Evolutionary conservation across 2,329 filamentous ascomycete genomes (phyloP).

Genomic region (Fusarium musae): DNA sequence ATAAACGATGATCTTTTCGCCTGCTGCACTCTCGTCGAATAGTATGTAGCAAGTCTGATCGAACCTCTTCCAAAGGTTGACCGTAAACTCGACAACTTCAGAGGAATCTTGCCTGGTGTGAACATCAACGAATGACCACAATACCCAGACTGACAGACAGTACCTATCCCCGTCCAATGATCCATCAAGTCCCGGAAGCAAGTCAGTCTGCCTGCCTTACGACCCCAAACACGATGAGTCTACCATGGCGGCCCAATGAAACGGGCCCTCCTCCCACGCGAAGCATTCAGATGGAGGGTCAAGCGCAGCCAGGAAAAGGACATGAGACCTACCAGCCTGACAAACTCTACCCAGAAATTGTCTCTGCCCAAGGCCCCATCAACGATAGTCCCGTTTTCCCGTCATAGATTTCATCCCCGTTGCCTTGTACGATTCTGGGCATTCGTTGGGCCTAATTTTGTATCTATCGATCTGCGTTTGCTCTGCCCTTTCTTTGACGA

Average conservation of each 20-base stretch:
- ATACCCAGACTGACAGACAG: background rate
- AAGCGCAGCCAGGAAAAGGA: constrained; percentile 40
- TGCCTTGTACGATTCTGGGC: background rate
- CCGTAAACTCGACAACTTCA: background rate
- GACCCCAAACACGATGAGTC: constrained; percentile 29
- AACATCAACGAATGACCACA: constrained; percentile 11
- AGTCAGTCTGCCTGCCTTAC: constrained; percentile 31
- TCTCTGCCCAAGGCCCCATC: constrained; percentile 35
- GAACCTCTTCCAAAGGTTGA: background rate
- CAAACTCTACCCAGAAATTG: constrained; percentile 16
- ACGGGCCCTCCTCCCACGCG: constrained; percentile 37
- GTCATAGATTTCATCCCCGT: constrained; percentile 9
- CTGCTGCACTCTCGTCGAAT: background rate
- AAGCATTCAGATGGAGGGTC: constrained; percentile 42
- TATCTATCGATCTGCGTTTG: background rate
- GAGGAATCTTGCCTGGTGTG: background rate
- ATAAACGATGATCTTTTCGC: constrained; percentile 27
- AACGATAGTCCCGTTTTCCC: background rate
- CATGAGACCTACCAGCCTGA: constrained; percentile 42
- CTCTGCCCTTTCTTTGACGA: constrained; percentile 8
- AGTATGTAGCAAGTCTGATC: background rate
- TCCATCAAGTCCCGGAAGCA: constrained; percentile 19
- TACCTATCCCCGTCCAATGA: constrained; percentile 15
- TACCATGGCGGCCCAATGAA: constrained; percentile 44
- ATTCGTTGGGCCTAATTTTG: constrained; percentile 15